phyloP scores from a whole-genome alignment of 2,329 filamentous ascomycete species.

The Zarea fungicola region DNA sequence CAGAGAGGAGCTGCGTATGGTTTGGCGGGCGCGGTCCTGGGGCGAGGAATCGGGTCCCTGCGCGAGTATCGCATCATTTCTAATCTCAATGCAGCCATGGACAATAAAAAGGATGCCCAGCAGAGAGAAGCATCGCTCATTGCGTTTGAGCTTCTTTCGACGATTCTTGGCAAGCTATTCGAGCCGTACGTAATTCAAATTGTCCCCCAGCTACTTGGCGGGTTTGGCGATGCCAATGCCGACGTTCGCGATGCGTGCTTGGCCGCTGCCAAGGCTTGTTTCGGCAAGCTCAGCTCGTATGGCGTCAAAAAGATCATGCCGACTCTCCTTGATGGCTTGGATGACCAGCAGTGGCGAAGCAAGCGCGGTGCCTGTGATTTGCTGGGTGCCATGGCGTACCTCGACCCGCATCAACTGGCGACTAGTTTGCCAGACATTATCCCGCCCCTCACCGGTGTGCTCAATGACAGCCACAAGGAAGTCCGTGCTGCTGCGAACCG shows the following conservation, averaged over 20 bases:
- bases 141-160: conserved; percentile 84
- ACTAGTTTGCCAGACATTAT: conserved; percentile 94
- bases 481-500: conserved; percentile 88
- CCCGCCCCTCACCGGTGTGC: conserved; percentile 83
- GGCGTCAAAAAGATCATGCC: conserved; percentile 94
- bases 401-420: conserved; percentile 91
- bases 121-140: conserved; percentile 85
- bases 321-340: conserved; percentile 82
- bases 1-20: conserved; percentile 94
- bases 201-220: conserved; percentile 80
- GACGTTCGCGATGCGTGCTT: conserved; percentile 92
- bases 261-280: conserved; percentile 90
- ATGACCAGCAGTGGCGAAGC: conserved; percentile 95
- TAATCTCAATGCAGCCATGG: conserved; percentile 72
- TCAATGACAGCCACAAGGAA: conserved; percentile 98
- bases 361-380: conserved; percentile 98
- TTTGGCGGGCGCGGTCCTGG: conserved; percentile 81
- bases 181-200: conserved; percentile 97
- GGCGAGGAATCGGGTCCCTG: conserved; percentile 77
- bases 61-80: conserved; percentile 83
- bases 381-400: conserved; percentile 95
- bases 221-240: conserved; percentile 81
- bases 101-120: conserved; percentile 90
- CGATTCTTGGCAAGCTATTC: conserved; percentile 80
- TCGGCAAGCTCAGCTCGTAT: conserved; percentile 87